phyloP scores from a whole-genome alignment of 2,329 filamentous ascomycete species.

The Neopestalotiopsis sp. region DNA sequence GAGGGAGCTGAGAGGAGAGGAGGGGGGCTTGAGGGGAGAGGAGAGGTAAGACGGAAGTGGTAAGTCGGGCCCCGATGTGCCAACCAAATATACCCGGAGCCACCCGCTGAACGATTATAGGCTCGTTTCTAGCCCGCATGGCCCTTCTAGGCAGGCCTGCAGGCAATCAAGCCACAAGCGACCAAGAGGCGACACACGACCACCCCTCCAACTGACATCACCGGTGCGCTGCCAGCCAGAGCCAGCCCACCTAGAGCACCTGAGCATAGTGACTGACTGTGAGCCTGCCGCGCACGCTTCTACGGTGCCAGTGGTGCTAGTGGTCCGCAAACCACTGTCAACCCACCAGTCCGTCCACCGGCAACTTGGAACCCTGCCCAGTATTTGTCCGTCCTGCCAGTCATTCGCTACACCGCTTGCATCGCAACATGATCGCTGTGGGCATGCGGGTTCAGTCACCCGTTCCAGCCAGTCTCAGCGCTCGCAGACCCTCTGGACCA shows the following conservation, averaged over 20 bases:
- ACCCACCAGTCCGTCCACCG: too few species aligned
- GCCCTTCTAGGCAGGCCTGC: not conserved
- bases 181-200: not conserved
- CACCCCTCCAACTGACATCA: constrained; percentile 16
- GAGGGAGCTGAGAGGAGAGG: not conserved
- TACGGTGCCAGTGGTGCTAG: not conserved
- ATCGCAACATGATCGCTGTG: constrained; percentile 13
- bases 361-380: not conserved
- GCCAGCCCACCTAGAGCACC: not conserved
- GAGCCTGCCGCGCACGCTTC: too few species aligned
- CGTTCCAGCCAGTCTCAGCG: not conserved
- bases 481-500: not conserved
- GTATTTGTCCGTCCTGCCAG: not conserved
- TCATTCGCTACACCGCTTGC: constrained; percentile 20
- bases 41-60: not conserved
- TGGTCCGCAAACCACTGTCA: not conserved
- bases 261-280: not conserved
- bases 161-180: not conserved
- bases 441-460: not conserved
- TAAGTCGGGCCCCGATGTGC: not conserved
- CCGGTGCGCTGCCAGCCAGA: not conserved
- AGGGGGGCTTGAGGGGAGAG: not conserved
- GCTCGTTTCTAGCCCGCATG: not conserved
- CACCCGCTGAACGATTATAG: not conserved
- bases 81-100: not conserved